These are phyloP conservation scores for Spongospora subterranea DNA, from an alignment of 208 protist genomes.

Conservation along the genomic window DNA sequence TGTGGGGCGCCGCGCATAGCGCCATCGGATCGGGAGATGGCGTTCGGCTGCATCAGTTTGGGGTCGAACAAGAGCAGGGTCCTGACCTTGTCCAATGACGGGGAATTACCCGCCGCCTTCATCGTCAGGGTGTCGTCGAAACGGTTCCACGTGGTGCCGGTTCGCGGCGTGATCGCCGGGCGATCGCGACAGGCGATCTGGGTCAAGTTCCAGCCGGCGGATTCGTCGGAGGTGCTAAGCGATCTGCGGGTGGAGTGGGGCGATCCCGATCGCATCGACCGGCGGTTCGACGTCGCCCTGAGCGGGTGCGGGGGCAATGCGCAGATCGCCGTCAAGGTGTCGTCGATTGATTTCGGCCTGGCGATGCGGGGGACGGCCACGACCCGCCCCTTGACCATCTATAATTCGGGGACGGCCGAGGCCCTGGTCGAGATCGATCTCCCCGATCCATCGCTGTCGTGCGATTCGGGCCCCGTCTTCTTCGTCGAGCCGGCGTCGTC, in stretches of 20 bases:
- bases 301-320: background rate
- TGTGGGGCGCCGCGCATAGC: background rate
- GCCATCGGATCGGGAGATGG: background rate
- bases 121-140: background rate
- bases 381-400: background rate
- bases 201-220: constrained; percentile 4
- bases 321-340: constrained; percentile 19
- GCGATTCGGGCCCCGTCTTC: background rate
- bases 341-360: constrained; percentile 23
- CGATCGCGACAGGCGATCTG: constrained; percentile 6
- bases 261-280: background rate
- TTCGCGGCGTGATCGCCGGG: background rate
- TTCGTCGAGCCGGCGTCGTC: background rate
- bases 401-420: constrained; percentile 20
- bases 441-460: background rate
- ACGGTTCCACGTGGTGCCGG: constrained; percentile 39
- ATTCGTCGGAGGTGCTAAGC: background rate
- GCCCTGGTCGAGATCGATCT: constrained; percentile 19
- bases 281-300: background rate
- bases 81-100: background rate
- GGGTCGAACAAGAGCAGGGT: constrained; percentile 31
- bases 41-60: constrained; percentile 30
- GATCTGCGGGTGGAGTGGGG: constrained; percentile 30
- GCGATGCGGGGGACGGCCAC: background rate
- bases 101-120: constrained; percentile 33